Evolutionary conservation across 768 basidiomycete species (phyloP), one percentile per base, ranked within the genome.

Genomic region (Chlorophyllum brunneum): DNA sequence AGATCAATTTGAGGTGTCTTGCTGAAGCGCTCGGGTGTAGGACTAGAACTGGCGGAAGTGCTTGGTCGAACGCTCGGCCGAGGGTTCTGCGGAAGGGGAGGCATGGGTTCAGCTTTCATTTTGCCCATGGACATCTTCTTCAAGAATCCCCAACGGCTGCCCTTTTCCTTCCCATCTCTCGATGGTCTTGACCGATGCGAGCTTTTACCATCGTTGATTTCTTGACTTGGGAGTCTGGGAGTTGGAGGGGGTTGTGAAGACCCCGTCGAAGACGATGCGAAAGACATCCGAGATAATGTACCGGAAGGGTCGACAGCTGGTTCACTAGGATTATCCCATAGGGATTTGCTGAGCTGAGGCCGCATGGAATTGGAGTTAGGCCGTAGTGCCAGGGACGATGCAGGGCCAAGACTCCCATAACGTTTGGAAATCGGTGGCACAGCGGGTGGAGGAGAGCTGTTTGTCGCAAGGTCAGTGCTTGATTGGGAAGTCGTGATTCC

Each of bases 91-190:
- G 59, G 65, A 43, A 55, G 60, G 57, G 61, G 70, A 54, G 58
- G 67, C 60, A 56, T 69, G 51, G 58, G 67, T 41, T 91, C 89
- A n/a, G 71, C 58, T 60, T 82, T 83, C 73, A 95, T 86, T 67
- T 88, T 92, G 11, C 92, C 87, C 92, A 95, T 95, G 5, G 93
- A 95, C 93, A 98, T 97, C 72, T 98, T 98, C 73, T 94, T 92
- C 54, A 98, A 73, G 72, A 98, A 95, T 3, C 94, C 93, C 94
- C 95, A 95, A 51, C 90, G 85, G 48, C 85, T 83, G 33, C 72
- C 71, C 66, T 88, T 86, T 59, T 85, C 82, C 59, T 81, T 80
- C 36, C 65, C 68, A 26, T 74, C 73, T 63, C 26, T 58, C 62
- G 56, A 58, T 39, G 56, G 56, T 39, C 51, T 45, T 30, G 43